Percentiles rank a stretch among this genome's conserved stretches.
Conservation (phyloP, 2,329 filamentous ascomycete species). For the Spiromastix sp. region DNA sequence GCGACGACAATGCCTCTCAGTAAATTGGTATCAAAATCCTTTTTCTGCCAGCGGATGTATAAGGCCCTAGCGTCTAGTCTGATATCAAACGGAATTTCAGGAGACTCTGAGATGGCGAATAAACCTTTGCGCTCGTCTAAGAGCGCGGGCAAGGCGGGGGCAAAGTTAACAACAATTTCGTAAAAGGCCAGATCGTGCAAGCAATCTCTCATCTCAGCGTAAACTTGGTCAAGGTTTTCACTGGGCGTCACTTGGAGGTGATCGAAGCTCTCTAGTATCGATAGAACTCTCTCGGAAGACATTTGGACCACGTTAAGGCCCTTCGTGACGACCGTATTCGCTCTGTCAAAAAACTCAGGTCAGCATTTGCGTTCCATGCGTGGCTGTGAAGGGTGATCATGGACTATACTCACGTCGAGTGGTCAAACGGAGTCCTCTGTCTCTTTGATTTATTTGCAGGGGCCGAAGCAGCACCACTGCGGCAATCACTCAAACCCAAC, state of each 20-base stretch:
- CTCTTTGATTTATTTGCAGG: neutral
- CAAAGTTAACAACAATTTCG: slow-evolving; percentile 4
- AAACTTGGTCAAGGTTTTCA: slow-evolving; percentile 1
- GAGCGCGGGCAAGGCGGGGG: slow-evolving; percentile 7
- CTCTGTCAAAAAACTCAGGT: too few species aligned
- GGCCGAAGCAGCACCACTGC: neutral
- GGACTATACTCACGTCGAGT: slow-evolving; percentile 1
- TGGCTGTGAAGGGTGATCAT: too few species aligned
- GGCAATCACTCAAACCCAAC: slow-evolving; percentile 10
- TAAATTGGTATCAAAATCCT: slow-evolving; percentile 8
- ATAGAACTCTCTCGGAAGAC: too few species aligned
- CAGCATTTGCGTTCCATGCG: too few species aligned
- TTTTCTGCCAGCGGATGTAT: slow-evolving; percentile 8
- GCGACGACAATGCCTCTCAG: slow-evolving; percentile 8
- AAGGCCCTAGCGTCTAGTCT: slow-evolving; percentile 9
- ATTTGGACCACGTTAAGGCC: too few species aligned
- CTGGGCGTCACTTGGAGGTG: too few species aligned
- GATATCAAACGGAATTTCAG: slow-evolving; percentile 11
- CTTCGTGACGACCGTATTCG: too few species aligned
- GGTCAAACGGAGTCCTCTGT: neutral
- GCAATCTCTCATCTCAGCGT: slow-evolving; percentile 7
- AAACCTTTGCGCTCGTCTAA: slow-evolving; percentile 8
- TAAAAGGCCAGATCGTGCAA: slow-evolving; percentile 9
- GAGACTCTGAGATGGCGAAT: slow-evolving; percentile 6
- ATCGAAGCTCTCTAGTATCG: too few species aligned